Evolutionary conservation across 768 basidiomycete species (phyloP).

Genomic region (Lyophyllum semitale): DNA sequence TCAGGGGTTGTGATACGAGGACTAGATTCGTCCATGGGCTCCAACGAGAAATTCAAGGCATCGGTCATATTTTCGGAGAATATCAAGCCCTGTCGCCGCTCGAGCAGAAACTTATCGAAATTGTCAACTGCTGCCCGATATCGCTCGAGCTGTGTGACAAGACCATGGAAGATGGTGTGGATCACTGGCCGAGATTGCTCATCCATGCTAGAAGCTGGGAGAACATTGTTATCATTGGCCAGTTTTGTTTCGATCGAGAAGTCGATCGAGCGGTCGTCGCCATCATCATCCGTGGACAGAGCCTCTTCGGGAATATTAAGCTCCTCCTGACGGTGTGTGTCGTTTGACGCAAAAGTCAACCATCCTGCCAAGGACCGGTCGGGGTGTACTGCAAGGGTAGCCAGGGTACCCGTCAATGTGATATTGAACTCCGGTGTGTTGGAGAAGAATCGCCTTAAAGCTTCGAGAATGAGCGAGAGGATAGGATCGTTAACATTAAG

Average conservation of each 20-base stretch:
- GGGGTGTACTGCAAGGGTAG: constrained; percentile 82
- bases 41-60: constrained; percentile 74
- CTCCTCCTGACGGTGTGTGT: constrained; percentile 27
- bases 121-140: constrained; percentile 74
- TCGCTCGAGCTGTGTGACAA: constrained; percentile 78
- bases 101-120: constrained; percentile 83
- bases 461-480: constrained; percentile 68
- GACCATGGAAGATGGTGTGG: constrained; percentile 77
- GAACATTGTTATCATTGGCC: constrained; percentile 52
- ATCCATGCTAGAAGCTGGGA: constrained; percentile 71
- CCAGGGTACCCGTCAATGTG: constrained; percentile 80
- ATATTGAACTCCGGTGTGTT: constrained; percentile 89
- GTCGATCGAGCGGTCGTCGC: constrained; percentile 84
- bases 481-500: constrained; percentile 79
- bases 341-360: constrained; percentile 68
- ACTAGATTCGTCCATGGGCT: constrained; percentile 53
- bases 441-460: constrained; percentile 76
- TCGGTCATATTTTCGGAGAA: constrained; percentile 93
- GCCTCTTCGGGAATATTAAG: constrained; percentile 14
- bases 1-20: constrained; percentile 27
- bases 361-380: constrained; percentile 86
- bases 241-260: constrained; percentile 69
- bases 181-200: constrained; percentile 77
- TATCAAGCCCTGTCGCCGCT: constrained; percentile 85
- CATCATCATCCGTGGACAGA: constrained; percentile 45